Conservation (phyloP, 139 green algal species). For the Spirogloea muscicola region DNA sequence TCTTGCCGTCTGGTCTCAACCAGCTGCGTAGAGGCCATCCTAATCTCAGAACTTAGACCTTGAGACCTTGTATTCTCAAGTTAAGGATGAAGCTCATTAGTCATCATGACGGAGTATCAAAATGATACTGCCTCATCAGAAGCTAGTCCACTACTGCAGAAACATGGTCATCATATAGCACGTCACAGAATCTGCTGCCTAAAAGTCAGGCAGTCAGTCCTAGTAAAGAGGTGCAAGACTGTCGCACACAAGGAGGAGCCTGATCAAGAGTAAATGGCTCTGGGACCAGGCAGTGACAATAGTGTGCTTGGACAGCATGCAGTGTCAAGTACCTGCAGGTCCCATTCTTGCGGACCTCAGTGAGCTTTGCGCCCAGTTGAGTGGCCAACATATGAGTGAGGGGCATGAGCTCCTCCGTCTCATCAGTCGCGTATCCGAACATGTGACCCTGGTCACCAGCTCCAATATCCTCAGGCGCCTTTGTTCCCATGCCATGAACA, state of each 20-base stretch:
- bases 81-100: too few species aligned
- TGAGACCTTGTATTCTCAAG: too few species aligned
- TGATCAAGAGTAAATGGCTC: too few species aligned
- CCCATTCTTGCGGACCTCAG: conserved; percentile 69
- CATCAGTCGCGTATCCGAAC: conserved; percentile 98
- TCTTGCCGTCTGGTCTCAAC: conserved; percentile 96
- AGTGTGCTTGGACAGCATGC: neutral
- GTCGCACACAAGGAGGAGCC: too few species aligned
- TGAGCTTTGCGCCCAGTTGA: conserved; percentile 71
- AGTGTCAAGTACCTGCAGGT: conserved; percentile 19
- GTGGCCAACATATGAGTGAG: conserved; percentile 93
- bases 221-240: too few species aligned
- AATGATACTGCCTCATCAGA: too few species aligned
- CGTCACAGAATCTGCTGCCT: too few species aligned
- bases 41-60: too few species aligned
- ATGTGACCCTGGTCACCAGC: conserved; percentile 98
- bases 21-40: conserved; percentile 59
- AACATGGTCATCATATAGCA: too few species aligned
- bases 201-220: too few species aligned
- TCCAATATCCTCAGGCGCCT: conserved; percentile 93
- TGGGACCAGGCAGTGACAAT: conserved; percentile 63
- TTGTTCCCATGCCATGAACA: conserved; percentile 96
- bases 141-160: too few species aligned
- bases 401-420: conserved; percentile 95
- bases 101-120: too few species aligned